Evolutionary conservation across 2,329 filamentous ascomycete species (phyloP).

Genomic region (Penicillium sp.): DNA sequence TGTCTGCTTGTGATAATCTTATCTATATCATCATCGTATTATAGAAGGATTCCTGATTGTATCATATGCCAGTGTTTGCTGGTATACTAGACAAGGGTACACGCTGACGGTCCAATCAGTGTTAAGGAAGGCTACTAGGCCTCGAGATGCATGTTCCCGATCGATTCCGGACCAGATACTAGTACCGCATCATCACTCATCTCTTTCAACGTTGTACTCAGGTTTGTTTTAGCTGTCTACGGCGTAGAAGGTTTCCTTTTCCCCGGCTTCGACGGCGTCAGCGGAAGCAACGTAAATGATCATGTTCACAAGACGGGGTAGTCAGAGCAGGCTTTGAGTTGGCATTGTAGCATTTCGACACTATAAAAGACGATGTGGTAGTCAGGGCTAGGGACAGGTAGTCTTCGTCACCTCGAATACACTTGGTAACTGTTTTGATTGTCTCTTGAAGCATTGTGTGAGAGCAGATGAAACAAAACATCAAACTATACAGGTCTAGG

Average conservation of each 20-base stretch:
- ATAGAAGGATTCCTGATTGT: background rate
- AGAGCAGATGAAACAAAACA: background rate
- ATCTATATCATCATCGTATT: background rate
- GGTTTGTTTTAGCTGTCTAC: background rate
- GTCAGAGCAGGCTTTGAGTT: background rate
- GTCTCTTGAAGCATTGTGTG: background rate
- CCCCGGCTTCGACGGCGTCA: too few relatives aligned
- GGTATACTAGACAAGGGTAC: background rate
- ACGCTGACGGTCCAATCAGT: background rate
- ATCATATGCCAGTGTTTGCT: too few relatives aligned
- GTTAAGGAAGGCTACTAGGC: background rate
- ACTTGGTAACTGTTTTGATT: background rate
- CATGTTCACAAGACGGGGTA: background rate
- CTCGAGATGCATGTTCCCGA: constrained; percentile 9
- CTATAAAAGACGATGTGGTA: background rate
- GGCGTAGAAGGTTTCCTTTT: too few relatives aligned
- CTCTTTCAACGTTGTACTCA: constrained; percentile 1
- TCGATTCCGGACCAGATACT: constrained; percentile 12
- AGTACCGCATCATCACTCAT: background rate
- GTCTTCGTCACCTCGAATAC: background rate
- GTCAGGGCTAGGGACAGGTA: background rate
- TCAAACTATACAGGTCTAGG: background rate
- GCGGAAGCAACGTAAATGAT: too few relatives aligned
- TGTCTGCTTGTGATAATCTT: background rate
- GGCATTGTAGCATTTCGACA: background rate